Evolutionary conservation across 495 filamentous ascomycete genomes (phyloP), one percentile per base, ranked within the genome.

Genomic region (Pseudevernia furfuracea): DNA sequence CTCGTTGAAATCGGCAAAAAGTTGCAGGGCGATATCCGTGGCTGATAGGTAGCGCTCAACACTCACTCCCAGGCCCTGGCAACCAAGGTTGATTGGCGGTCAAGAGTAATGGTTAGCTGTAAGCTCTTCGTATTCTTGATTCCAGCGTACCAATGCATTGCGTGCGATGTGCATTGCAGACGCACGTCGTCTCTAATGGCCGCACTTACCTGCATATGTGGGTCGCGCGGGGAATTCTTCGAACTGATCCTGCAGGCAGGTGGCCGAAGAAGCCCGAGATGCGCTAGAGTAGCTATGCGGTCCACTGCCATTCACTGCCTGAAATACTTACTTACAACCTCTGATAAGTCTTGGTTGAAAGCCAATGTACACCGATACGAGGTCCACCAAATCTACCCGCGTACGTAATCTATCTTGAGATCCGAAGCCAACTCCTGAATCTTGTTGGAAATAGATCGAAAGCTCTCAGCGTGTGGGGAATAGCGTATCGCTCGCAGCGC

Each of bases 91-190:
- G 4, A 52, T 28, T 52, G 23, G 25, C 28, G 1, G 46, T 1
- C 23, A 52, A 10, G 3, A 32, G 52, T 21, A 11, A 55, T 34
- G 17, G 15, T 34, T 55, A 30, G 28, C 52, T 55, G 52, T 9
- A 21, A 55, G 25, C 15, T 32, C 14, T 11, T 32, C 17, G 17
- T 19, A 0, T 32, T 10, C 25, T 49, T 2, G 52, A 2, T 8
- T 34, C 23, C 30, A 9, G 4, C 1, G 34, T 32, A 34, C 36
- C 52, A 21, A 55, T 55, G 25, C 52, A 55, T 3, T 55, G 30
- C 52, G 30, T 34, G 52, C 28, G 28, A 21, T 19, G 7, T 55
- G 52, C 52, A 55, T 55, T 55, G 30, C 52, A 53, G 52, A 55
- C 28, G 52, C 30, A 55, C n/a, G 30, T 34, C 14, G 17, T 34